A percentile compares a stretch with the other conserved stretches of the same genome.
Conservation (phyloP, 805 yeast species). For the Clavispora phyllophila region DNA sequence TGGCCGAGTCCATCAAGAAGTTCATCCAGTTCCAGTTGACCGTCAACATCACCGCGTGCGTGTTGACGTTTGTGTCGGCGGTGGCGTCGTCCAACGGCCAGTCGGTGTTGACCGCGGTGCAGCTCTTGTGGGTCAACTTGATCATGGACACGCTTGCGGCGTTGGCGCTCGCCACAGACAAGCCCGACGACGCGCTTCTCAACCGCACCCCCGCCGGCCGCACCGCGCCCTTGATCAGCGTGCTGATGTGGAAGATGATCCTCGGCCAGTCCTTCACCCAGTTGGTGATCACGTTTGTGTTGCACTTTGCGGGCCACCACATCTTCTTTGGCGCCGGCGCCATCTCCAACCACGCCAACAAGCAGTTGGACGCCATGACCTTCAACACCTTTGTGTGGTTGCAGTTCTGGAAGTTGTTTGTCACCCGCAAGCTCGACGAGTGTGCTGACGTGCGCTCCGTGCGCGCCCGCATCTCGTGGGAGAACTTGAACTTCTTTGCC, state of each 20-base stretch:
- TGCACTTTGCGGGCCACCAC: conserved; percentile 72
- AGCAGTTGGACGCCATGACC: conserved; percentile 74
- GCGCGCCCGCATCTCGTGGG: conserved; percentile 52
- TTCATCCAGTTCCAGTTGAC: conserved; percentile 96
- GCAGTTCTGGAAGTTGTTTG: conserved; percentile 90
- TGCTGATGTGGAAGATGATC: conserved; percentile 98
- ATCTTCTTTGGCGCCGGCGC: conserved; percentile 45
- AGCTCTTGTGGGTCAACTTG: conserved; percentile 92
- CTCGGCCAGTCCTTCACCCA: conserved; percentile 80
- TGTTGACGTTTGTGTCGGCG: conserved; percentile 88
- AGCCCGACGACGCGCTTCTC: conserved; percentile 80
- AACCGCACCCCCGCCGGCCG: conserved; percentile 83
- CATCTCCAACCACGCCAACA: conserved; percentile 40
- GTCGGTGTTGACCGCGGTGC: conserved; percentile 95
- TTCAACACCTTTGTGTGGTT: conserved; percentile 97
- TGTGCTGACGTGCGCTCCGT: conserved; percentile 62
- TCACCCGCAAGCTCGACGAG: conserved; percentile 86
- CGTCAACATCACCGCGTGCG: conserved; percentile 94
- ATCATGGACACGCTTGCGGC: conserved; percentile 99
- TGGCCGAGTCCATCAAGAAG: conserved; percentile 87
- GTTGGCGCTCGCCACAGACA: conserved; percentile 93
- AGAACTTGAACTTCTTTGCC: conserved; percentile 76
- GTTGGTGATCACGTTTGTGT: conserved; percentile 67
- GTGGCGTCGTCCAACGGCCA: conserved; percentile 73
- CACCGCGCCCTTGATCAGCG: conserved; percentile 69